A percentile compares a stretch with the other conserved stretches of the same genome.
Conservation (phyloP, 2,329 filamentous ascomycete species). For the Lithohypha guttulata region DNA sequence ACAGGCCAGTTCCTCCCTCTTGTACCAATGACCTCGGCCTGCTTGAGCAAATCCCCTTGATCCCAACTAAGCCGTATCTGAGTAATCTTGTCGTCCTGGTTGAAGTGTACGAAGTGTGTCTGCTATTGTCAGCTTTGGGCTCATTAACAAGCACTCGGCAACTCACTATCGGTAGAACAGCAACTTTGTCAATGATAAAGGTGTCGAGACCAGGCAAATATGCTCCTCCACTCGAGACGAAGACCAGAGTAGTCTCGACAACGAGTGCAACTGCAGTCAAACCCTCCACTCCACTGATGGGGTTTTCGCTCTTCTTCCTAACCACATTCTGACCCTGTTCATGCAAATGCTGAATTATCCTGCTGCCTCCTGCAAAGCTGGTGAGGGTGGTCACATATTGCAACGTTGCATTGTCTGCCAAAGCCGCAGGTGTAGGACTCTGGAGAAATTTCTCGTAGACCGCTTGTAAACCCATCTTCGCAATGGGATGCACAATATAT, state of each 20-base stretch:
- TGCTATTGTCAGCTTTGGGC: conserved; percentile 29
- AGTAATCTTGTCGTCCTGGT: conserved; percentile 63
- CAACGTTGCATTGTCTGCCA: conserved; percentile 57
- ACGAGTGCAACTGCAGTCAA: conserved; percentile 61
- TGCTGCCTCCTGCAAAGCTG: conserved; percentile 55
- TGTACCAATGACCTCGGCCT: conserved; percentile 85
- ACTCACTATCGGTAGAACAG: conserved; percentile 71
- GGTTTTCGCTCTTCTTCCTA: conserved; percentile 70
- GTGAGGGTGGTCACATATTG: conserved; percentile 88
- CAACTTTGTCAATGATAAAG: conserved; percentile 73
- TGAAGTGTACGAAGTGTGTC: conserved; percentile 83
- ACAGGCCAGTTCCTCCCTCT: conserved; percentile 93
- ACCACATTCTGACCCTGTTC: conserved; percentile 57
- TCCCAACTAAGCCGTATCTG: conserved; percentile 93
- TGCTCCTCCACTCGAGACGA: conserved; percentile 66
- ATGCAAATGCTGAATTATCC: conserved; percentile 73
- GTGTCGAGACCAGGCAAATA: conserved; percentile 88
- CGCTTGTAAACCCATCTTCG: conserved; percentile 34
- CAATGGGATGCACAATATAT: no score
- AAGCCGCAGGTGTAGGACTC: conserved; percentile 51
- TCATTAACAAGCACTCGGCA: conserved; percentile 7
- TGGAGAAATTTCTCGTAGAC: conserved; percentile 64
- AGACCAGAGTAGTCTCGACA: conserved; percentile 72
- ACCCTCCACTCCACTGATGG: conserved; percentile 65
- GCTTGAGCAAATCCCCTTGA: conserved; percentile 82